Base-by-base conservation (phyloP, 352 stramenopile genomes). In the Globisporangium lucens region DNA sequence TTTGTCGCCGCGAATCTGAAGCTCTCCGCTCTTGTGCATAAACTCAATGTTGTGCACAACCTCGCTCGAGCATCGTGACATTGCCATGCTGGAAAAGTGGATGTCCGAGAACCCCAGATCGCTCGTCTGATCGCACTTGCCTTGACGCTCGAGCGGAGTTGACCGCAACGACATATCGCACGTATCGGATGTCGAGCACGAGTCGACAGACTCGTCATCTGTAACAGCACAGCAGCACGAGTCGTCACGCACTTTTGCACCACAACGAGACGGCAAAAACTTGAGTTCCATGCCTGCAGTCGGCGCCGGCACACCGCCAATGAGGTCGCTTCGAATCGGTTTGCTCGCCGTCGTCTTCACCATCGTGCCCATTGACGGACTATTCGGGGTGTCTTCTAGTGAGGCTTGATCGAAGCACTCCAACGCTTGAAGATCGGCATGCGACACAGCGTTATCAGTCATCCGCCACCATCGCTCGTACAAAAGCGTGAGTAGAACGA, bases 21-120 rank as follows among this genome's bases (percentile, higher is more conserved):
- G 66, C 33, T 73, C 58, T 27, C 72, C 72, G 41, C 47, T 62
- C 17, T 69, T 68, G 57, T 75, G 67, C 27, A 67, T 55, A 55
- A 78, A 76, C 41, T 61, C 55, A 22, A 70, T 52, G 35, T 35
- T 59, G 41, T 51, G 63, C 38, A 61, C 58, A 22, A 64, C 17
- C n/a, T 73, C 68, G 33, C 53, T 60, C 22, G 70, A 70, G 66
- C 49, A 62, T 10, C 63, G 69, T 3, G 72, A 74, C 65, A 76
- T 74, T 60, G 62, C 74, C 22, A 76, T 69, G 36, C 69, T 76
- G 52, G 53, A 12, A n/a, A 65, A 73, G n/a, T 56, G 58, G 35
- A 67, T 38, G 29, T 69, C 56, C 12, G 63, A 41, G 22, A 41
- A 46, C 8, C 61, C 22, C 20, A 36, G 29, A 24, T 64, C 43